A percentile compares a stretch with the other conserved stretches of the same genome.
phyloP scores from a whole-genome alignment of 148 eudicot species.

The Vaccinium vitisidaea region DNA sequence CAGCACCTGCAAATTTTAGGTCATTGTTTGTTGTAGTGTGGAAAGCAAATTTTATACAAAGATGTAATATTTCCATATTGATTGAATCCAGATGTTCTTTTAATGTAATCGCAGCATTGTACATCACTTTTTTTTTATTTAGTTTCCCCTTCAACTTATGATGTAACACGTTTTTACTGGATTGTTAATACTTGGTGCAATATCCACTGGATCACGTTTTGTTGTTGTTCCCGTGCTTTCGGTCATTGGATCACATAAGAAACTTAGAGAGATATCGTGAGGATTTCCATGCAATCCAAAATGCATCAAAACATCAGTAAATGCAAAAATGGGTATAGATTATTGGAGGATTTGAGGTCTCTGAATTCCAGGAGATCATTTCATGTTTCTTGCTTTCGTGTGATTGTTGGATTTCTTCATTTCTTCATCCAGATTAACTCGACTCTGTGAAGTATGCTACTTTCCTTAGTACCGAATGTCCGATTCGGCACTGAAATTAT shows the following conservation, averaged over 20 bases:
- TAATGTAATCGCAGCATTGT: neutral
- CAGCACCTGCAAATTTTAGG: conserved; percentile 3
- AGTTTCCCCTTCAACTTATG: neutral
- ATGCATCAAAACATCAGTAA: no score
- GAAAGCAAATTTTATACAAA: neutral
- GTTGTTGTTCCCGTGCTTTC: neutral
- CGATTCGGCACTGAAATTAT: no score
- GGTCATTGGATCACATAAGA: neutral
- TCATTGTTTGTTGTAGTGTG: neutral
- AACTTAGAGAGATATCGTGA: no score
- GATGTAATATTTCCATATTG: neutral
- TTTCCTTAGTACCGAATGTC: no score
- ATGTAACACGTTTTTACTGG: no score
- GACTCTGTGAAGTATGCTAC: no score
- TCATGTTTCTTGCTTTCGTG: neutral
- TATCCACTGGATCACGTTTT: no score
- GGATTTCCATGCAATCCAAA: no score
- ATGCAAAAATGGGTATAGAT: neutral
- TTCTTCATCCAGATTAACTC: no score
- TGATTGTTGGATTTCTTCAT: no score
- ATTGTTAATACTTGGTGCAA: no score
- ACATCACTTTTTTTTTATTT: neutral
- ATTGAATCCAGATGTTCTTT: neutral
- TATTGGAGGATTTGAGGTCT: neutral
- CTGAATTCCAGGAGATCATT: neutral